A percentile compares a stretch with the other conserved stretches of the same genome.
phyloP scores from a whole-genome alignment of 805 yeast genomes.

The Teunomyces kruisii region DNA sequence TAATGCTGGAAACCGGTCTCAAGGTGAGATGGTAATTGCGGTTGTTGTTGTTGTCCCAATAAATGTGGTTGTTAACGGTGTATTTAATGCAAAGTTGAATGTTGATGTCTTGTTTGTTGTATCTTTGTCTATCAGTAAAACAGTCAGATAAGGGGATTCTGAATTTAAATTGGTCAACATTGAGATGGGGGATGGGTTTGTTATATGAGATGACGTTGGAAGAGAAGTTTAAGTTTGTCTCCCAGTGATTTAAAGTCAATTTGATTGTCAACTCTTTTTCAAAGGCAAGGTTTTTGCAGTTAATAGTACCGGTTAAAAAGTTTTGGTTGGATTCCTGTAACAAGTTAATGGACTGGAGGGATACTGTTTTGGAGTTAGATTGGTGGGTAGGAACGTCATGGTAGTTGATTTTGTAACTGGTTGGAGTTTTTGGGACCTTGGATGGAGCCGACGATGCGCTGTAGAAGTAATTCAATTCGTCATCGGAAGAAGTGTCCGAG shows the following conservation, averaged over 20 bases:
- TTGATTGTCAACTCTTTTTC: constrained; percentile 42
- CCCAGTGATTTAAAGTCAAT: constrained; percentile 51
- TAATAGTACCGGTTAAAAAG: constrained; percentile 24
- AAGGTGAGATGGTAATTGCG: constrained; percentile 38
- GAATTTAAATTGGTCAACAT: constrained; percentile 51
- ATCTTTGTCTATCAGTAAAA: constrained; percentile 8
- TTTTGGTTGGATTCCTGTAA: background rate
- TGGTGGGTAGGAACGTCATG: constrained; percentile 13
- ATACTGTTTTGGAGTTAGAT: constrained; percentile 20
- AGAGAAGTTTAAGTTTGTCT: constrained; percentile 29
- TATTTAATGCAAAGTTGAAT: constrained; percentile 37
- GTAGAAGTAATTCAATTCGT: constrained; percentile 11
- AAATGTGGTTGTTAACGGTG: constrained; percentile 23
- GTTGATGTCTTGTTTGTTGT: constrained; percentile 16
- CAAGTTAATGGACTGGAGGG: constrained; percentile 39
- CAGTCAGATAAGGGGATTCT: constrained; percentile 35
- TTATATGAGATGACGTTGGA: constrained; percentile 21
- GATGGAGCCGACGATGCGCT: constrained; percentile 2
- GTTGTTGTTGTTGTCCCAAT: constrained; percentile 41
- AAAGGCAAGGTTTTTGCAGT: constrained; percentile 35
- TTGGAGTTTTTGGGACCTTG: constrained; percentile 1
- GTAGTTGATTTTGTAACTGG: constrained; percentile 14
- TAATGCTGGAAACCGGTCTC: constrained; percentile 9
- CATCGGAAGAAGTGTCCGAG: constrained; percentile 23
- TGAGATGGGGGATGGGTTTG: constrained; percentile 15